Percentiles rank a stretch among this genome's conserved stretches.
Evolutionary conservation across 495 filamentous ascomycete genomes (phyloP).

Genomic region (Neurospora sublineolata): DNA sequence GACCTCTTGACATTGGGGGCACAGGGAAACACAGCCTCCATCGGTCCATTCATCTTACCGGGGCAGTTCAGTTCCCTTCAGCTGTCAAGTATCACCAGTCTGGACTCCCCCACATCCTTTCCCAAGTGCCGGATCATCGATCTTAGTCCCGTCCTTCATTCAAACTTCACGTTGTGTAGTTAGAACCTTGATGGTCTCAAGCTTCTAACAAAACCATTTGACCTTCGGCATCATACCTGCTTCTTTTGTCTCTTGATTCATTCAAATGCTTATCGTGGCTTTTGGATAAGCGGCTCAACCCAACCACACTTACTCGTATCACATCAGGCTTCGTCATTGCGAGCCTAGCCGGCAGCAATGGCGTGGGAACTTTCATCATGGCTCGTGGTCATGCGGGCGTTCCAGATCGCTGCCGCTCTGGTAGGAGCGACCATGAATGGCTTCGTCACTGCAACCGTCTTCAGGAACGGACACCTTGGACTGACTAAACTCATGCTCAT

Average conservation of each 20-base stretch:
- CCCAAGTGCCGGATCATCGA: not conserved
- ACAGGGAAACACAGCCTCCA: not conserved
- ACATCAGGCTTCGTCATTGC: not conserved
- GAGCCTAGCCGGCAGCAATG: slow-evolving; percentile 13
- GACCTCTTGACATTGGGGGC: not conserved
- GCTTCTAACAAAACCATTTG: not conserved
- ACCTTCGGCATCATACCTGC: not conserved
- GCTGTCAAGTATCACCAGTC: not conserved
- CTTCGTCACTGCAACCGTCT: slow-evolving; percentile 23
- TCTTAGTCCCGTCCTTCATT: not conserved
- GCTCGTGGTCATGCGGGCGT: slow-evolving; percentile 21
- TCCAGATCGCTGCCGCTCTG: slow-evolving; percentile 21
- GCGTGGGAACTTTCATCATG: slow-evolving; percentile 22
- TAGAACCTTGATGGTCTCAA: not conserved
- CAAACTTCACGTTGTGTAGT: not conserved
- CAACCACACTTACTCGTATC: not conserved
- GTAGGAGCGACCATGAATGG: slow-evolving; percentile 23
- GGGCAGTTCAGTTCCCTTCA: not conserved
- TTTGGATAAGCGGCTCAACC: not conserved
- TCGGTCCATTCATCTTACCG: not conserved
- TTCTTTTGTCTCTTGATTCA: not conserved
- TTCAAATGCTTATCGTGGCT: not conserved
- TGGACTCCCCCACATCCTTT: not conserved
- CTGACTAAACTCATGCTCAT: slow-evolving; percentile 18
- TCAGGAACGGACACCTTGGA: slow-evolving; percentile 10